A percentile compares a stretch with the other conserved stretches of the same genome.
phyloP scores from a whole-genome alignment of 2,329 filamentous ascomycete genomes.

The Nemania serpens region DNA sequence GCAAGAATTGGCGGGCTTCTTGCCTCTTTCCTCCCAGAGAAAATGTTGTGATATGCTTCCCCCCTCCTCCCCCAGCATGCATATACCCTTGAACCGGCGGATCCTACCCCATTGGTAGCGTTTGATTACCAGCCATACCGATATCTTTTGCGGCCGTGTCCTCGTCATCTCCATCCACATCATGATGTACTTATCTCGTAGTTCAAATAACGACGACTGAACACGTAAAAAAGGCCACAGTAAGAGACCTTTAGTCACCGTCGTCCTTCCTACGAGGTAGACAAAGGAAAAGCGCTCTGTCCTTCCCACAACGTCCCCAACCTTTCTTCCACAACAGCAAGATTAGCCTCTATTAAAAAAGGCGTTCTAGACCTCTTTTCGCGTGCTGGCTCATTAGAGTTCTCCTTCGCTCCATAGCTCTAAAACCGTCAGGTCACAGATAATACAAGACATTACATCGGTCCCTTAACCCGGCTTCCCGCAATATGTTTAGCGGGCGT shows the following conservation, averaged over 20 bases:
- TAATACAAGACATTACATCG: slow-evolving; percentile 32
- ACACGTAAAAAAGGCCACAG: slow-evolving; percentile 16
- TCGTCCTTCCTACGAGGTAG: slow-evolving; percentile 15
- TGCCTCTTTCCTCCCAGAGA: slow-evolving; percentile 13
- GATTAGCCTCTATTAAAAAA: slow-evolving; percentile 1
- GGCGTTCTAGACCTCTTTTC: neutral
- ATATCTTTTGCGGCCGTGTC: slow-evolving; percentile 20
- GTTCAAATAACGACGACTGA: slow-evolving; percentile 2
- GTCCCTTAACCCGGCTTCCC: slow-evolving; percentile 3
- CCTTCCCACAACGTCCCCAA: neutral
- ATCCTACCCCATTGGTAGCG: slow-evolving; percentile 11
- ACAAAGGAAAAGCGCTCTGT: slow-evolving; percentile 7
- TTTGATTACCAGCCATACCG: slow-evolving; percentile 3
- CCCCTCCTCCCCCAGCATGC: neutral
- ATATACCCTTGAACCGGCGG: slow-evolving; percentile 5
- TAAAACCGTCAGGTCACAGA: slow-evolving; percentile 15
- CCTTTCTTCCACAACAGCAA: neutral
- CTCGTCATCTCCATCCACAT: slow-evolving; percentile 25
- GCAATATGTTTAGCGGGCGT: neutral
- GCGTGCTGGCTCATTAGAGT: neutral
- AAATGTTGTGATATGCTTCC: slow-evolving; percentile 1
- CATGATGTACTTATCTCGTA: slow-evolving; percentile 15
- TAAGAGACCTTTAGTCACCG: slow-evolving; percentile 19
- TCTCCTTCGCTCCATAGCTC: slow-evolving; percentile 7
- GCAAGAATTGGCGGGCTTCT: slow-evolving; percentile 1